Evolutionary conservation across 371 early-diverging fungal species (phyloP), one percentile per base, ranked within the genome.

Genomic region (Syncephalastrum racemosum): DNA sequence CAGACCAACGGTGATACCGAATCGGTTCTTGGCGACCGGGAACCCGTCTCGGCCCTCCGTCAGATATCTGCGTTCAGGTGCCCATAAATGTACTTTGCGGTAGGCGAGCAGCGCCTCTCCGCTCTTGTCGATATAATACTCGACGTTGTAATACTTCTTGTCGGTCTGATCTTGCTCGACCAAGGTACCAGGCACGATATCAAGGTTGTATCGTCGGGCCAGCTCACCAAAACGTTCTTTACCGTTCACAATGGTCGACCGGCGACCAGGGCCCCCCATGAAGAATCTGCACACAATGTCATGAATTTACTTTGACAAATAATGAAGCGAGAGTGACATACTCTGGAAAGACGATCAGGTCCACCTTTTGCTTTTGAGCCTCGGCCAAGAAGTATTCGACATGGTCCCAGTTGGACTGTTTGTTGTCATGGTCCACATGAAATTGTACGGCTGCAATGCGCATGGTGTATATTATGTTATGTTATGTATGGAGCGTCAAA

Each of bases 121-220:
- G 31, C 44, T 56, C 22, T 56, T 54, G 41, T 71, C 72, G 20
- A 71, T 68, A 18, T 71, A 71, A 47, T 66, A 66, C 19, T 58
- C 45, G 16, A 31, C 48, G 23, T 71, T 68, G 36, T 68, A 63
- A 4, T 58, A 24, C 4, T 58, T 19, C 4, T 54, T 56, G 19
- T 71, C 72, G 13, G 42, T 5, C 23, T 54, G 59, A 23, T 63
- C 59, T 25, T 54, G 47, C 41, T 67, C 67, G 7, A 56, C 48
- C 13, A 70, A 46, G 4, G 71, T 61, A 0, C 71, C 71, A 8
- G 68, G 67, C 12, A 71, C 72, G 27, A 71, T 51, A 40, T 71
- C 72, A 14, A 71, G 53, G 4, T 47, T 13, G 27, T 71, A 66
- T 4, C 56, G 58, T 14, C 25, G 42, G 3, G 72, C 72, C 20